These are phyloP conservation scores for Rubroshorea leprosula DNA, from an alignment of 345 rosid genomes.

Conservation along the genomic window DNA sequence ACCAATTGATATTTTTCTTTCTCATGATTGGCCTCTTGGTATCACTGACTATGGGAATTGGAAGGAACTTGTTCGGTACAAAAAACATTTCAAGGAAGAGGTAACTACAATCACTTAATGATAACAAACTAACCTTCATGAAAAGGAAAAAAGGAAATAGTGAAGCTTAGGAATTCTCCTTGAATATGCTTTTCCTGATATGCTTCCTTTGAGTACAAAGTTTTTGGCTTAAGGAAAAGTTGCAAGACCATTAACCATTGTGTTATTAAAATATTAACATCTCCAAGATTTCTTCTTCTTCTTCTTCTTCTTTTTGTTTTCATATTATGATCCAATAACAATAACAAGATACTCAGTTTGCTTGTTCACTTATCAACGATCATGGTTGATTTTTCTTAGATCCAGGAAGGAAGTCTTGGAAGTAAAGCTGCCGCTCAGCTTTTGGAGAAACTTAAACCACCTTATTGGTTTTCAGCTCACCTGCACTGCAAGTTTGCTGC, in stretches of 20 bases:
- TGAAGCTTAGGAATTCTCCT: background rate
- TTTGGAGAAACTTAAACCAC: constrained; percentile 68
- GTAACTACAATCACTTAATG: constrained; percentile 21
- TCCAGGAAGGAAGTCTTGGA: constrained; percentile 63
- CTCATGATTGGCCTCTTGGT: constrained; percentile 96
- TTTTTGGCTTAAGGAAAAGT: too few species aligned
- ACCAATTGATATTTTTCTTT: constrained; percentile 82
- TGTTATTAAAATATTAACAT: too few species aligned
- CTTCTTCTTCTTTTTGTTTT: too few species aligned
- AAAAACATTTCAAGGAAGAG: constrained; percentile 61
- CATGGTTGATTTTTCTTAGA: constrained; percentile 32
- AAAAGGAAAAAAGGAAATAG: background rate
- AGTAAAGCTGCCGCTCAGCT: constrained; percentile 83
- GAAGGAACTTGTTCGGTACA: constrained; percentile 48
- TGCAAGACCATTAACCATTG: too few species aligned
- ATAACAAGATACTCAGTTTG: background rate
- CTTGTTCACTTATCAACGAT: background rate
- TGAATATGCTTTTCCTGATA: background rate
- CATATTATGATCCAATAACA: background rate
- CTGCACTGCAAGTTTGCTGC: constrained; percentile 89
- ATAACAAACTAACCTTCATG: too few species aligned
- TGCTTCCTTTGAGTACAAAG: background rate
- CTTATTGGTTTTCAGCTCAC: constrained; percentile 94
- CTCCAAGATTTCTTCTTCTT: too few species aligned
- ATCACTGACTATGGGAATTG: constrained; percentile 78